Percentiles rank a stretch among this genome's conserved stretches.
phyloP scores from a whole-genome alignment of 352 stramenopile species.

The Saprolegnia diclina region DNA sequence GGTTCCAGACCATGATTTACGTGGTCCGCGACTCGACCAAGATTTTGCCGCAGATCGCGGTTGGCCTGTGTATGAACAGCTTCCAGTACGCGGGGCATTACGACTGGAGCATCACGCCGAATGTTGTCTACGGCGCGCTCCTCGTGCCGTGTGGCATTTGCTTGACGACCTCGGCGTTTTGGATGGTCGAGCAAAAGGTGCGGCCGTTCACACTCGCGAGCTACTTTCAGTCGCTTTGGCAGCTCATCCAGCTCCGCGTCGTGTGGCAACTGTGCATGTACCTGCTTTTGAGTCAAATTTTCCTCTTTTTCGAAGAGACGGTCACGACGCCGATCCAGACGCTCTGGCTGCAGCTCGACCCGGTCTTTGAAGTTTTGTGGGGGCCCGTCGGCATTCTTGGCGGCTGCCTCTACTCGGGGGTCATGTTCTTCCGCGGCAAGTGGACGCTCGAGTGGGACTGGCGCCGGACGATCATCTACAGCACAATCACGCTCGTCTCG shows the following conservation, averaged over 20 bases:
- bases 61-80: slow-evolving; percentile 48
- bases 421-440: slow-evolving; percentile 39
- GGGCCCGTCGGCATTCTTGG: slow-evolving; percentile 51
- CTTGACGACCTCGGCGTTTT: slow-evolving; percentile 33
- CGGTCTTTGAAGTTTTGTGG: slow-evolving; percentile 51
- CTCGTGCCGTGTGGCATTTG: slow-evolving; percentile 39
- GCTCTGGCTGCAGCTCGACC: slow-evolving; percentile 66
- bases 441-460: slow-evolving; percentile 52
- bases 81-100: slow-evolving; percentile 51
- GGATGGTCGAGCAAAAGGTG: slow-evolving; percentile 32
- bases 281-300: slow-evolving; percentile 54
- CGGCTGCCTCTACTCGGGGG: slow-evolving; percentile 41
- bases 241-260: slow-evolving; percentile 50
- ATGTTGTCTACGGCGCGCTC: slow-evolving; percentile 12
- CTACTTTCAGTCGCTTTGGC: slow-evolving; percentile 51
- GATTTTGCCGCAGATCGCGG: slow-evolving; percentile 37
- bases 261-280: slow-evolving; percentile 57
- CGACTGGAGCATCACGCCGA: slow-evolving; percentile 42
- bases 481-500: slow-evolving; percentile 36
- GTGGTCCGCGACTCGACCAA: slow-evolving; percentile 44
- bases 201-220: slow-evolving; percentile 23
- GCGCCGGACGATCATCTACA: slow-evolving; percentile 39
- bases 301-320: slow-evolving; percentile 58
- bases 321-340: slow-evolving; percentile 43
- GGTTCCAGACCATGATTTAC: slow-evolving; percentile 55